Conservation (phyloP, 805 yeast genomes). For the Yarrowia sp. region DNA sequence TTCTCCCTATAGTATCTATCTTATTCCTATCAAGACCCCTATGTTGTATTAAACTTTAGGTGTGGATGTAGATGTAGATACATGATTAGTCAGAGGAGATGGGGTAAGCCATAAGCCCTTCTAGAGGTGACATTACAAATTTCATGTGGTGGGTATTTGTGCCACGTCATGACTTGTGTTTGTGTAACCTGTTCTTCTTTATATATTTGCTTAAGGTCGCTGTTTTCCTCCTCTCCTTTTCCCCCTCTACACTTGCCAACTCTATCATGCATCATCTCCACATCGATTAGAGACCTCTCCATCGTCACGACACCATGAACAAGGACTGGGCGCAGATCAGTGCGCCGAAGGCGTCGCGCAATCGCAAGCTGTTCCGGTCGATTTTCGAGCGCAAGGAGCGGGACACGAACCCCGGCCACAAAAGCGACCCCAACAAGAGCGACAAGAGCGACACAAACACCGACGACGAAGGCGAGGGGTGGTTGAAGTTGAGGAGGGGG, state of each 20-base stretch:
- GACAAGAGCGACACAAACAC: conserved; percentile 17
- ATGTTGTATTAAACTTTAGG: too few relatives aligned
- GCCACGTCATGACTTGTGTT: too few relatives aligned
- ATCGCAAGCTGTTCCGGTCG: conserved; percentile 30
- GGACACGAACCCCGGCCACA: background rate
- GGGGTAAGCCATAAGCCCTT: too few relatives aligned
- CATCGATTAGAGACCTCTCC: background rate
- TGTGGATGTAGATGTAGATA: too few relatives aligned
- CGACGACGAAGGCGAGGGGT: conserved; percentile 18
- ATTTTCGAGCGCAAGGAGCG: conserved; percentile 33
- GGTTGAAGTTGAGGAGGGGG: conserved; percentile 11
- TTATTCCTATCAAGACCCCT: too few relatives aligned
- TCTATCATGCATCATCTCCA: conserved; percentile 37
- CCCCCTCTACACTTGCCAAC: background rate
- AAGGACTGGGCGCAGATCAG: conserved; percentile 32
- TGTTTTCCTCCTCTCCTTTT: too few relatives aligned
- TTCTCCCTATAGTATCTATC: too few relatives aligned
- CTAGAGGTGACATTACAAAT: too few relatives aligned
- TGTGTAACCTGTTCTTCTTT: too few relatives aligned
- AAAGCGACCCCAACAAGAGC: conserved; percentile 1
- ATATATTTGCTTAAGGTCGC: too few relatives aligned
- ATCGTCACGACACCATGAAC: background rate
- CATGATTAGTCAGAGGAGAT: too few relatives aligned
- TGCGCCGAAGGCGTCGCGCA: conserved; percentile 31
- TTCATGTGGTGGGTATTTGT: too few relatives aligned